These are phyloP conservation scores for Wallacemonas collosoma DNA, from an alignment of 208 protist species.

Conservation along the genomic window DNA sequence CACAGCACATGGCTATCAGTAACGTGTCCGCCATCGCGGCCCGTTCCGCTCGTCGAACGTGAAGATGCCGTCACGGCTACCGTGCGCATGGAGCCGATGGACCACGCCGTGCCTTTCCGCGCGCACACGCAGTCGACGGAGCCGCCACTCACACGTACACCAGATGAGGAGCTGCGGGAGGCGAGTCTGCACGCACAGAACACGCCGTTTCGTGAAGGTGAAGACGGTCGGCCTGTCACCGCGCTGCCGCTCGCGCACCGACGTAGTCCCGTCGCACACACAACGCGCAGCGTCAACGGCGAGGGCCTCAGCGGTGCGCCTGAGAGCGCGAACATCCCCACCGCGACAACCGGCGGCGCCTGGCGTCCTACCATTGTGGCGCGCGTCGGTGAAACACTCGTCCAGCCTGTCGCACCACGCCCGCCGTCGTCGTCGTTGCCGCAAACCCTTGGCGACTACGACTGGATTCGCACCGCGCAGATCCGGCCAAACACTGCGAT, in stretches of 20 bases:
- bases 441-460: conserved; percentile 13
- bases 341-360: not conserved
- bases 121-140: not conserved
- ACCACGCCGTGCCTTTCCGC: not conserved
- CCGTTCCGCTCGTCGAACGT: not conserved
- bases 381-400: not conserved
- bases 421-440: not conserved
- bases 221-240: conserved; percentile 7
- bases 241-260: not conserved
- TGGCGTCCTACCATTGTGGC: not conserved
- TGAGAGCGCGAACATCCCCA: not conserved
- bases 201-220: conserved; percentile 4
- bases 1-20: not conserved
- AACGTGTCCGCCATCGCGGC: not conserved
- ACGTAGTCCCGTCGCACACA: not conserved
- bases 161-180: not conserved
- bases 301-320: not conserved
- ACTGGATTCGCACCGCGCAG: conserved; percentile 2
- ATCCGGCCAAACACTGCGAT: not conserved
- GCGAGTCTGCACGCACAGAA: conserved; percentile 12
- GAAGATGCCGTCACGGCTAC: not conserved
- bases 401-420: not conserved
- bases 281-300: not conserved
- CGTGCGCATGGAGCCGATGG: not conserved
- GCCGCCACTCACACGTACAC: not conserved